Evolutionary conservation across 1,284 basidiomycete genomes (phyloP).

Genomic region (Malassezia obtusa): DNA sequence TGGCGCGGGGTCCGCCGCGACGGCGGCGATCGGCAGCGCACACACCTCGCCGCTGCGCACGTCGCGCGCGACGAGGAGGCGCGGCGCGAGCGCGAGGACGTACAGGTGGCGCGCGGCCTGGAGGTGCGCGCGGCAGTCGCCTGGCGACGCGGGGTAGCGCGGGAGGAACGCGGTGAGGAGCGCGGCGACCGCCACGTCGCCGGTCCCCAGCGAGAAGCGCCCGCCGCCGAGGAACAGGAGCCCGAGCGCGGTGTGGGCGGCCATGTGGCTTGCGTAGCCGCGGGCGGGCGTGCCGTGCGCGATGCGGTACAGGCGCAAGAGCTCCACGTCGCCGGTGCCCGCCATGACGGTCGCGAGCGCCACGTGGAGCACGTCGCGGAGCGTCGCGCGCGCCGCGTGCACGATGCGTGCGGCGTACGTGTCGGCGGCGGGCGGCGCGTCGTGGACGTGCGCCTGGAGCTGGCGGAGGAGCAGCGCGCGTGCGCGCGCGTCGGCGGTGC

Average conservation of each 20-base stretch:
- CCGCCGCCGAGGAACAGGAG: slow-evolving; percentile 89
- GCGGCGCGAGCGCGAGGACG: slow-evolving; percentile 86
- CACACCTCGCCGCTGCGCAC: slow-evolving; percentile 30
- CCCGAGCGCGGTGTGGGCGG: slow-evolving; percentile 82
- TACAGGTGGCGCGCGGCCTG: slow-evolving; percentile 91
- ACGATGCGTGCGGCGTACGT: slow-evolving; percentile 21
- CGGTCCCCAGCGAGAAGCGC: slow-evolving; percentile 80
- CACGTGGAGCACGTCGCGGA: slow-evolving; percentile 74
- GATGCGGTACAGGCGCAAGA: slow-evolving; percentile 75
- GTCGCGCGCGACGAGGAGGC: slow-evolving; percentile 70
- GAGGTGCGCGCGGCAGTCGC: slow-evolving; percentile 80
- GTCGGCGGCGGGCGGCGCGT: slow-evolving; percentile 26
- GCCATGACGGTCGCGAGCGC: slow-evolving; percentile 85
- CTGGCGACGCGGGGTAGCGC: slow-evolving; percentile 57
- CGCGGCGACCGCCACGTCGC: slow-evolving; percentile 78
- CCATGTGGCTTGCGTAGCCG: slow-evolving; percentile 77
- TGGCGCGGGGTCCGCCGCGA: not conserved
- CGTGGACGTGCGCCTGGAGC: slow-evolving; percentile 53
- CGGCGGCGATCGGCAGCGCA: slow-evolving; percentile 22
- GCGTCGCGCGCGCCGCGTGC: slow-evolving; percentile 74
- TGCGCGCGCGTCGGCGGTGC: slow-evolving; percentile 56
- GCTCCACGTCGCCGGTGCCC: slow-evolving; percentile 85
- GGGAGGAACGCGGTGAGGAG: slow-evolving; percentile 75
- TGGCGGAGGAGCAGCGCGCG: slow-evolving; percentile 70
- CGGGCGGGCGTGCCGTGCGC: slow-evolving; percentile 55